Conservation (phyloP, 2,329 filamentous ascomycete species). For the Alternaria ethzedia region DNA sequence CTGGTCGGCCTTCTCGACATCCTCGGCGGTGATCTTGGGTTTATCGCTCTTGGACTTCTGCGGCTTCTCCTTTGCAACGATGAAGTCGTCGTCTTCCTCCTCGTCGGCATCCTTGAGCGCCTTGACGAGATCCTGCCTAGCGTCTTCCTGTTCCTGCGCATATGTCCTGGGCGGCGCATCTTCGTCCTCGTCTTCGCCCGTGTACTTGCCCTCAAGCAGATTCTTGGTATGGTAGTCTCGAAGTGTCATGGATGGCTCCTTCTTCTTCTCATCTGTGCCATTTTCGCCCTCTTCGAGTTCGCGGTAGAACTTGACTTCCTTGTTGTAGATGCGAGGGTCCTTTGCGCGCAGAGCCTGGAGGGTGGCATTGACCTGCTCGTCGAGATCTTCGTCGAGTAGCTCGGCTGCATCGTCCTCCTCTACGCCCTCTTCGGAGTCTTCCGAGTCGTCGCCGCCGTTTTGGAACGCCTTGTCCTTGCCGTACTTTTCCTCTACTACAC, state of each 20-base stretch:
- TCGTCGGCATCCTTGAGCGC: constrained; percentile 74
- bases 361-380: constrained; percentile 85
- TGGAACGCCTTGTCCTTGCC: constrained; percentile 55
- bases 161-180: constrained; percentile 72
- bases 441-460: constrained; percentile 57
- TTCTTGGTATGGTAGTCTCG: constrained; percentile 93
- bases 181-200: constrained; percentile 63
- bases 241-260: constrained; percentile 73
- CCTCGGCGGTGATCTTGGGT: constrained; percentile 53
- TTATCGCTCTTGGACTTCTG: constrained; percentile 35
- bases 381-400: constrained; percentile 82
- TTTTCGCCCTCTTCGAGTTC: constrained; percentile 62
- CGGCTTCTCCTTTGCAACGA: constrained; percentile 71
- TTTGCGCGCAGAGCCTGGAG: constrained; percentile 87
- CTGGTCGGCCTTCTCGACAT: constrained; percentile 78
- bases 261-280: constrained; percentile 64
- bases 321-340: constrained; percentile 90
- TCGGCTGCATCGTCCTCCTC: constrained; percentile 91
- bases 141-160: constrained; percentile 82
- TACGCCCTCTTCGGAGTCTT: constrained; percentile 63
- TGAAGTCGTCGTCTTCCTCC: constrained; percentile 72
- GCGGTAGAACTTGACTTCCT: constrained; percentile 77
- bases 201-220: constrained; percentile 73
- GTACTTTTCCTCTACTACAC: constrained; percentile 86
- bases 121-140: constrained; percentile 78